Conservation (phyloP, 768 basidiomycete genomes). For the Trametes elegans region DNA sequence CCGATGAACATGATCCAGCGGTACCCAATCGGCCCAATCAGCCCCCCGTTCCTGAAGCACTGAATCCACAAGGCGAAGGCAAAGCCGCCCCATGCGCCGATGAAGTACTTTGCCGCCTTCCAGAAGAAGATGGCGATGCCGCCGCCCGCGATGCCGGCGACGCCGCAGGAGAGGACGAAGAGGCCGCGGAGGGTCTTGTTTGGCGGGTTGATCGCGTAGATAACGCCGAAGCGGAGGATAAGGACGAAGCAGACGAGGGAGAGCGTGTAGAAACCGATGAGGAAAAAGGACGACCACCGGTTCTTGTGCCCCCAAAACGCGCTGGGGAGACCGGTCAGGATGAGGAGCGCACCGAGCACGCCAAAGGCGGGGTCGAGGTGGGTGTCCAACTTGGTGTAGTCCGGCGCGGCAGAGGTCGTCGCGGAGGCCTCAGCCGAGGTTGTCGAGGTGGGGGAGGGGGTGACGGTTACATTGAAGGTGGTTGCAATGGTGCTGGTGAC, state of each 20-base stretch:
- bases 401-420: constrained; percentile 40
- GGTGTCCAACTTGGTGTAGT: constrained; percentile 50
- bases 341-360: constrained; percentile 83
- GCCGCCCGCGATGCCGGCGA: constrained; percentile 83
- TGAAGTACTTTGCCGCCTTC: constrained; percentile 82
- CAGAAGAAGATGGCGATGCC: constrained; percentile 90
- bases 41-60: constrained; percentile 77
- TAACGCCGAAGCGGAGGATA: constrained; percentile 84
- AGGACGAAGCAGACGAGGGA: constrained; percentile 84
- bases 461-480: constrained; percentile 59
- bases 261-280: constrained; percentile 88
- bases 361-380: constrained; percentile 85
- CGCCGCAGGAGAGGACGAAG: constrained; percentile 78
- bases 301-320: constrained; percentile 96
- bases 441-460: constrained; percentile 45
- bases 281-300: constrained; percentile 93
- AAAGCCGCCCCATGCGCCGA: constrained; percentile 85
- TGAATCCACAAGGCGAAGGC: constrained; percentile 86
- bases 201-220: constrained; percentile 82
- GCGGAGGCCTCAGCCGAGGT: constrained; percentile 38
- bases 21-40: constrained; percentile 73
- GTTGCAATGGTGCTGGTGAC: constrained; percentile 58
- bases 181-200: constrained; percentile 77
- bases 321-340: constrained; percentile 85
- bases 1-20: constrained; percentile 92